These are phyloP conservation scores for Fusarium sp. DNA, from an alignment of 2,329 filamentous ascomycete genomes.

Conservation along the genomic window DNA sequence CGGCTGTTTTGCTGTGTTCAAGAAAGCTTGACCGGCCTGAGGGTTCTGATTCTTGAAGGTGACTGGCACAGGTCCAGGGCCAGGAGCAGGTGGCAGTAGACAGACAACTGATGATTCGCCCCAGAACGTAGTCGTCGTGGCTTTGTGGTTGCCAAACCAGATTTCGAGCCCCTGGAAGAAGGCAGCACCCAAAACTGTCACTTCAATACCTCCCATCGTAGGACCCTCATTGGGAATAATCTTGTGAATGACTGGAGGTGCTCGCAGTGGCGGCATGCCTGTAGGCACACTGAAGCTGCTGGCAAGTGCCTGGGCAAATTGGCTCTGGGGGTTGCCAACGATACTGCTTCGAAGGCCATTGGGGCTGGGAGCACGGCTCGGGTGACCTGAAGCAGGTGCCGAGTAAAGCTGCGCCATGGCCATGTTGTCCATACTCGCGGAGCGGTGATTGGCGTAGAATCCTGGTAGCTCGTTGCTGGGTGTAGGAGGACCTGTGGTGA, in stretches of 20 bases:
- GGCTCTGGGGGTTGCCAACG: constrained; percentile 52
- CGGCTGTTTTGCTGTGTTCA: constrained; percentile 50
- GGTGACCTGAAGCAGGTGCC: constrained; percentile 75
- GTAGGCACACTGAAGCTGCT: constrained; percentile 60
- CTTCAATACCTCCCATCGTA: constrained; percentile 84
- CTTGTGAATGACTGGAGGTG: constrained; percentile 74
- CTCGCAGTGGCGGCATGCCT: constrained; percentile 57
- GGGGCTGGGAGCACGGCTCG: constrained; percentile 82
- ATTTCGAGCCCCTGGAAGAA: constrained; percentile 83
- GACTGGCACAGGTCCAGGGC: constrained; percentile 75
- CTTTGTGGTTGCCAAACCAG: constrained; percentile 76
- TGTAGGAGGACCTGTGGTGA: constrained; percentile 70
- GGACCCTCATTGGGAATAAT: constrained; percentile 86
- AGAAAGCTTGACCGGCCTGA: constrained; percentile 48
- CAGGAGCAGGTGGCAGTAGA: constrained; percentile 75
- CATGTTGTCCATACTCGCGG: constrained; percentile 72
- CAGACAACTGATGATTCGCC: constrained; percentile 83
- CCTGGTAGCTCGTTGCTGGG: constrained; percentile 70
- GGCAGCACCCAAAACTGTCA: constrained; percentile 82
- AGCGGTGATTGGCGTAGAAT: constrained; percentile 65
- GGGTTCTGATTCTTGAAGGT: constrained; percentile 68
- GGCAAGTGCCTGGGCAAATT: constrained; percentile 58
- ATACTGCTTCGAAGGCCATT: constrained; percentile 60
- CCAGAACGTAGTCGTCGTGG: constrained; percentile 81
- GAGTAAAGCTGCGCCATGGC: constrained; percentile 73